Base-by-base conservation (phyloP, 257 asterid species). In the Cordia subcordata region DNA sequence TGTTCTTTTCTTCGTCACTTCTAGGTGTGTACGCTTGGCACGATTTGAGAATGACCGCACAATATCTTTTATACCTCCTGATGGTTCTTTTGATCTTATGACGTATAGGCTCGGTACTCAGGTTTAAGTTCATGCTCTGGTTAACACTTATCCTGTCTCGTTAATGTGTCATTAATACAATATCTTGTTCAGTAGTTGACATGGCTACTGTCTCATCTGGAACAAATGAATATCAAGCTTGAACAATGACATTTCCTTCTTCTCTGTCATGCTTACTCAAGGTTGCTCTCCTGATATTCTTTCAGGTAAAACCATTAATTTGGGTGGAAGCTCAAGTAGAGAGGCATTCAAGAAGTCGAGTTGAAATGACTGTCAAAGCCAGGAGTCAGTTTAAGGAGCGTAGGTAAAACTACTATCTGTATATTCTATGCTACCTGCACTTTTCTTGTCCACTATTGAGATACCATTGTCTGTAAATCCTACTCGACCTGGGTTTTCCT, bases 281-380 rank as follows among this genome's bases (percentile, higher is more conserved):
- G 35, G 35, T 27, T 27, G n/a, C 53, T 40, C 5, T 54, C 47
- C 16, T 50, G n/a, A 68, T 35, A 3, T 0, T 0, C 12, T 59
- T 57, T 64, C 73, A 78, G 84, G 84, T 81, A 39, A 81, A 77
- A 68, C 86, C 86, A 61, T 68, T 80, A 49, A 64, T 80, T 33
- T 80, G 86, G 83, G 86, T 77, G 21, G 86, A 80, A 74, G 83
- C 81, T 74, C 86, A 68, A 59, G 75, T 77, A 45, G 86, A 80
- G 65, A 77, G 68, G 65, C 83, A 80, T 64, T 77, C 83, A 22
- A 74, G 75, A 61, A 80, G 86, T 60, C 70, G 86, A 42, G 59
- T 77, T 14, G 83, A 72, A 63, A 62, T 80, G 20, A 49, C 68
- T 58, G 79, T 80, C 65, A 80, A 80, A 69, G 86, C 81, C 68